These are phyloP conservation scores for Letharia columbiana DNA, from an alignment of 495 filamentous ascomycete genomes.

Conservation along the genomic window DNA sequence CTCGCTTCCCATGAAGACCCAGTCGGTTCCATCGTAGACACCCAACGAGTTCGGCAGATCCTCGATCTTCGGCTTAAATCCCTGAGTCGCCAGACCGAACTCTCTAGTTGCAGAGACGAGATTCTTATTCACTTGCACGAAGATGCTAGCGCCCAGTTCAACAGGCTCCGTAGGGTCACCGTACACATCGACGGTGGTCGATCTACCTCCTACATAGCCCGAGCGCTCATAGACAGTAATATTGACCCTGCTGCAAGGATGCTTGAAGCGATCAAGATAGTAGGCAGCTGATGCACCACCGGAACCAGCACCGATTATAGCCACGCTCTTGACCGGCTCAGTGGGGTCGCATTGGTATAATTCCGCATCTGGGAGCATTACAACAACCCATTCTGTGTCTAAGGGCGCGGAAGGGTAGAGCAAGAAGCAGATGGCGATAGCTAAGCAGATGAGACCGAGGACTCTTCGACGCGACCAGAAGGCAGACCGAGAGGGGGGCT, in stretches of 20 bases:
- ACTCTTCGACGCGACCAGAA: conserved; percentile 7
- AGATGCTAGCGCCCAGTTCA: conserved; percentile 88
- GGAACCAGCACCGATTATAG: conserved; percentile 63
- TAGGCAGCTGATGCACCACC: conserved; percentile 84
- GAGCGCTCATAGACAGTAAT: conserved; percentile 86
- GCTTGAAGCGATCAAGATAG: conserved; percentile 58
- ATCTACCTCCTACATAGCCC: conserved; percentile 74
- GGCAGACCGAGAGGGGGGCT: background rate
- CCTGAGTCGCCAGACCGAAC: conserved; percentile 53
- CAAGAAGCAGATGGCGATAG: background rate
- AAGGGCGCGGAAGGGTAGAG: background rate
- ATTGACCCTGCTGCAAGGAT: conserved; percentile 42
- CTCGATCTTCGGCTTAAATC: conserved; percentile 30
- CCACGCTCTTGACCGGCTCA: conserved; percentile 34
- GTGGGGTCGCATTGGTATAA: conserved; percentile 7
- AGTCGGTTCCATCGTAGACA: conserved; percentile 73
- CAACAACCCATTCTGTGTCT: background rate
- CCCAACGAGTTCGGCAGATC: conserved; percentile 49
- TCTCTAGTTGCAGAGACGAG: conserved; percentile 64
- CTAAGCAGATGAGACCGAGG: background rate
- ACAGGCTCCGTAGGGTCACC: conserved; percentile 60
- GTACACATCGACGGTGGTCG: conserved; percentile 78
- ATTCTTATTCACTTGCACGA: conserved; percentile 79
- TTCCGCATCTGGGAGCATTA: background rate
- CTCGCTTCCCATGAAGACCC: conserved; percentile 56